Evolutionary conservation across 1,284 basidiomycete species (phyloP).

Genomic region (Rhodotorula sp.): DNA sequence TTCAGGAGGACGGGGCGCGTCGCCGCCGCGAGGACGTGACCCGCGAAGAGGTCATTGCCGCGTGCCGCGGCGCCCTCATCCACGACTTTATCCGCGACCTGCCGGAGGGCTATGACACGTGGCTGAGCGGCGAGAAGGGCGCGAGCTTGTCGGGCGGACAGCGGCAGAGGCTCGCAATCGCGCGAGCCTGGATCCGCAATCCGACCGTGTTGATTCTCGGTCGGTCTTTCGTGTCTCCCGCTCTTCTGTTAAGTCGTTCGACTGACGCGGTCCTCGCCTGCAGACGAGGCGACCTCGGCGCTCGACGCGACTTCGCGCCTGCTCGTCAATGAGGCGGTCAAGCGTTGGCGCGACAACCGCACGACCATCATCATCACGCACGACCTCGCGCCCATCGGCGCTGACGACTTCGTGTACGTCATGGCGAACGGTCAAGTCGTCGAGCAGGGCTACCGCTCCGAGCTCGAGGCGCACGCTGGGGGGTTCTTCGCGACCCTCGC

Average conservation of each 20-base stretch:
- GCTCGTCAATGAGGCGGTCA: conserved; percentile 85
- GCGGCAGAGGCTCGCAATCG: conserved; percentile 87
- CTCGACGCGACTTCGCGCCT: conserved; percentile 85
- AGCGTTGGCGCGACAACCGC: conserved; percentile 73
- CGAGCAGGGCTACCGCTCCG: conserved; percentile 81
- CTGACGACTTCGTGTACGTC: conserved; percentile 86
- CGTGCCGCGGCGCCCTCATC: conserved; percentile 80
- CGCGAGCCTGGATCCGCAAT: conserved; percentile 80
- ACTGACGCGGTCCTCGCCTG: not conserved
- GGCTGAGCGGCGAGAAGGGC: conserved; percentile 67
- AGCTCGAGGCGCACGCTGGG: conserved; percentile 61
- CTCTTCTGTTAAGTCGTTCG: not conserved
- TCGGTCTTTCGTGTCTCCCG: conserved; percentile 53
- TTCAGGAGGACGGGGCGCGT: conserved; percentile 47
- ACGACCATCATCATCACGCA: conserved; percentile 97
- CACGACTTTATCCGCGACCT: conserved; percentile 83
- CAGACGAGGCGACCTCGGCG: conserved; percentile 95
- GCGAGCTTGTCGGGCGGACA: conserved; percentile 87
- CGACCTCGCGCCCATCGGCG: conserved; percentile 79
- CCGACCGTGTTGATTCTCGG: conserved; percentile 89
- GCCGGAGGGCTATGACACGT: conserved; percentile 85
- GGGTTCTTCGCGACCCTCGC: conserved; percentile 53
- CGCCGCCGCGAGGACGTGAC: conserved; percentile 57
- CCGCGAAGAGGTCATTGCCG: conserved; percentile 71
- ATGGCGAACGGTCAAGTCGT: conserved; percentile 78